Evolutionary conservation across 768 basidiomycete species (phyloP).

Genomic region (Lactarius sp.): DNA sequence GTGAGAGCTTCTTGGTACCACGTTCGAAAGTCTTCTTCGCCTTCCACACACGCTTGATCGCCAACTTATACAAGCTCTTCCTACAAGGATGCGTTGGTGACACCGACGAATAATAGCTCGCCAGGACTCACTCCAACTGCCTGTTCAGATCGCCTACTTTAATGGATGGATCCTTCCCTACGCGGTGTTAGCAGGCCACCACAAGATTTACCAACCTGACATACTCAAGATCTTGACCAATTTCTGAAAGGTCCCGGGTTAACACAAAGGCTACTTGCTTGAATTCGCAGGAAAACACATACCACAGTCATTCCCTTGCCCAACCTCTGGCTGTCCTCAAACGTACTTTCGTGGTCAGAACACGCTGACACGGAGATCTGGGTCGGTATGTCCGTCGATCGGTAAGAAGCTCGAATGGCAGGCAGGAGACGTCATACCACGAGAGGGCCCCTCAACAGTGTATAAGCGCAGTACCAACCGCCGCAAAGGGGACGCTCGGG

Average conservation of each 20-base stretch:
- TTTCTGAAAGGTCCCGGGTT: not conserved
- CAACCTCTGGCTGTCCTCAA: constrained; percentile 10
- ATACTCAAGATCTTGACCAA: constrained; percentile 5
- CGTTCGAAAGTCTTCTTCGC: not conserved
- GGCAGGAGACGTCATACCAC: constrained; percentile 3
- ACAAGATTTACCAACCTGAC: not conserved
- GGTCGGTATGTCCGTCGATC: not conserved
- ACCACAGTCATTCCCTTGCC: constrained; percentile 20
- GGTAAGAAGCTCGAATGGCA: not conserved
- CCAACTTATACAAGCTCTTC: not conserved
- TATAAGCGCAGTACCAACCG: not conserved
- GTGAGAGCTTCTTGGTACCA: not conserved
- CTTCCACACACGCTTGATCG: constrained; percentile 12
- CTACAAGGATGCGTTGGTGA: not conserved
- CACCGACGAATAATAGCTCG: not conserved
- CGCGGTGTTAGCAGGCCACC: not conserved
- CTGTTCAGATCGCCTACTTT: constrained; percentile 3
- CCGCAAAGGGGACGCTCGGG: not conserved
- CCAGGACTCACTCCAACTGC: constrained; percentile 7
- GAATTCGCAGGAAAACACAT: not conserved
- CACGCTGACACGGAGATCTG: constrained; percentile 21
- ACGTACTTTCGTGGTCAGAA: constrained; percentile 4
- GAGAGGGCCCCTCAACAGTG: not conserved
- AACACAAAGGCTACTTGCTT: not conserved
- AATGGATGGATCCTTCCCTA: constrained; percentile 6